phyloP scores from a whole-genome alignment of 768 basidiomycete species.

The Suillus decipiens region DNA sequence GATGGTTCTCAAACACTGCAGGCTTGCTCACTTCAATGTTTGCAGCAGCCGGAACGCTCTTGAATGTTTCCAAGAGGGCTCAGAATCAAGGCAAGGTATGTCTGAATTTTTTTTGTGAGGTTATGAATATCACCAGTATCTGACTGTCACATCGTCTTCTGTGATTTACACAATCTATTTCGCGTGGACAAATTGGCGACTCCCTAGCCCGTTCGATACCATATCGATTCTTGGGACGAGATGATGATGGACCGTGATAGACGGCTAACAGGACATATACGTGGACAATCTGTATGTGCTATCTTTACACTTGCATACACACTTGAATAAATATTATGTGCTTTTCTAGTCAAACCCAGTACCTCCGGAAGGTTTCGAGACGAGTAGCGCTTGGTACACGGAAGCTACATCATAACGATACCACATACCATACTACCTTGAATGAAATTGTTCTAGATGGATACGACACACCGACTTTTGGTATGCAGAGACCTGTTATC shows the following conservation, averaged over 20 bases:
- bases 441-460: slow-evolving; percentile 5
- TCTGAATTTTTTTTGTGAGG: background rate
- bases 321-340: background rate
- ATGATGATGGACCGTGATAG: slow-evolving; percentile 96
- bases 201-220: slow-evolving; percentile 76
- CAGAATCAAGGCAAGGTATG: slow-evolving; percentile 91
- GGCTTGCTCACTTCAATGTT: slow-evolving; percentile 88
- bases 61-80: slow-evolving; percentile 73
- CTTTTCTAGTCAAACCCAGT: slow-evolving; percentile 58
- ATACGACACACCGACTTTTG: background rate
- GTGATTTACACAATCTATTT: background rate
- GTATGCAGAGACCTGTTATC: background rate
- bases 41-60: slow-evolving; percentile 84
- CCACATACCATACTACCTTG: background rate
- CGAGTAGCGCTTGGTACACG: slow-evolving; percentile 74
- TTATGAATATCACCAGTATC: background rate
- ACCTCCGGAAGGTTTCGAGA: slow-evolving; percentile 71
- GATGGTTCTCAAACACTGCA: slow-evolving; percentile 31
- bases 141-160: background rate
- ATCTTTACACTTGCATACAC: background rate
- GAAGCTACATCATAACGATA: slow-evolving; percentile 45
- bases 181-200: background rate
- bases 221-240: slow-evolving; percentile 87
- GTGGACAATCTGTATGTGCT: slow-evolving; percentile 80
- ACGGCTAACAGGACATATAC: slow-evolving; percentile 80